Evolutionary conservation across 345 rosid genomes (phyloP).

Genomic region (Hypericum perforatum): DNA sequence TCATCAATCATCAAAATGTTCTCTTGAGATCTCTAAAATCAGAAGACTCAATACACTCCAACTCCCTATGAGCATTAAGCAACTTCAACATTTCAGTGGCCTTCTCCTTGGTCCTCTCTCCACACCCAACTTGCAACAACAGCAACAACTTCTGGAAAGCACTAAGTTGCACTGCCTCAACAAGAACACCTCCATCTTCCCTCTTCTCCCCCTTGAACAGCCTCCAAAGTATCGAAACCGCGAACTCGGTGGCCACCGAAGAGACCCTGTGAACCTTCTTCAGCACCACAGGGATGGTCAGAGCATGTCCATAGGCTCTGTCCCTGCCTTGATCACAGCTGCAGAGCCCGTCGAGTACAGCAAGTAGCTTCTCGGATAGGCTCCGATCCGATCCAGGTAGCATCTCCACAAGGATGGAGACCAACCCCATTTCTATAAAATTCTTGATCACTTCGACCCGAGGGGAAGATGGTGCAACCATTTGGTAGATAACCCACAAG

Average conservation of each 20-base stretch:
- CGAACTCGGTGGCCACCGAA: slow-evolving; percentile 23
- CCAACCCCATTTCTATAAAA: slow-evolving; percentile 26
- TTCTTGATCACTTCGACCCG: slow-evolving; percentile 7
- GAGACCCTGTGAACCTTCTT: slow-evolving; percentile 41
- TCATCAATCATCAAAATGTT: slow-evolving; percentile 31
- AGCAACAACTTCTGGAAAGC: slow-evolving; percentile 50
- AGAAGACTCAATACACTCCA: slow-evolving; percentile 46
- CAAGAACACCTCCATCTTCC: slow-evolving; percentile 15
- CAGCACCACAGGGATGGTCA: slow-evolving; percentile 36
- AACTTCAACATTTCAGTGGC: slow-evolving; percentile 44
- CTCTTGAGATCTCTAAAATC: slow-evolving; percentile 55
- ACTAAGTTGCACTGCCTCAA: slow-evolving; percentile 46
- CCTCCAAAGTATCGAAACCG: slow-evolving; percentile 39
- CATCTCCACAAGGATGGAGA: slow-evolving; percentile 20
- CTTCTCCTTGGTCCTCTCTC: slow-evolving; percentile 40
- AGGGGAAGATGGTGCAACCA: slow-evolving; percentile 15
- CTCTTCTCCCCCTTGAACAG: slow-evolving; percentile 24
- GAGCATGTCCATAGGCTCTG: slow-evolving; percentile 25
- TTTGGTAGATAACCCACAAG: slow-evolving; percentile 25
- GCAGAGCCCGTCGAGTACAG: slow-evolving; percentile 25
- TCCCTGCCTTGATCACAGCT: slow-evolving; percentile 27
- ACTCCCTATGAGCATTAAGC: slow-evolving; percentile 45
- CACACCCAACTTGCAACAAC: slow-evolving; percentile 45
- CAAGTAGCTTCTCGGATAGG: slow-evolving; percentile 28
- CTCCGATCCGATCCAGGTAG: slow-evolving; percentile 24